Evolutionary conservation across 2,329 filamentous ascomycete genomes (phyloP).

Genomic region (Neofusicoccum parvum): DNA sequence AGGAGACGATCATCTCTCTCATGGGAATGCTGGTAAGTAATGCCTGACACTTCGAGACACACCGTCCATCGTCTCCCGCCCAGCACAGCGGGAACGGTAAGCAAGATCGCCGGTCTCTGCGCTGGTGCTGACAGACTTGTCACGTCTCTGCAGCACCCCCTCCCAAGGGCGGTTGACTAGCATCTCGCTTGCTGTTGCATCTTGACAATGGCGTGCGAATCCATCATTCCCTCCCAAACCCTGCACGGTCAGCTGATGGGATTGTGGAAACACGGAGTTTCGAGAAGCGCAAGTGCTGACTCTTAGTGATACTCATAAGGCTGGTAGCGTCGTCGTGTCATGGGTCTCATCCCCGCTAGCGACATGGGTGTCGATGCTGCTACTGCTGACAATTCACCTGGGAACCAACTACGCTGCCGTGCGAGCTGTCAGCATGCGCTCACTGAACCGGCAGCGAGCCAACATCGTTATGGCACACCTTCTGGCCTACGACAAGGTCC

Average conservation of each 20-base stretch:
- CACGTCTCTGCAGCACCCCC: neutral
- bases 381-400: slow-evolving; percentile 75
- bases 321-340: slow-evolving; percentile 79
- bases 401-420: slow-evolving; percentile 87
- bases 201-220: neutral
- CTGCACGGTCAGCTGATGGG: slow-evolving; percentile 13
- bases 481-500: slow-evolving; percentile 47
- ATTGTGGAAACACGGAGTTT: slow-evolving; percentile 9
- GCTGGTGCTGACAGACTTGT: neutral
- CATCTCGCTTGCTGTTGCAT: slow-evolving; percentile 8
- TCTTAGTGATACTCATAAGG: slow-evolving; percentile 38
- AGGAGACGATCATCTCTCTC: slow-evolving; percentile 90
- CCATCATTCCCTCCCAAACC: neutral
- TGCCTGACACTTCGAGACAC: neutral
- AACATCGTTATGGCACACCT: slow-evolving; percentile 72
- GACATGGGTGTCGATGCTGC: slow-evolving; percentile 73
- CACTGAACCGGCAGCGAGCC: slow-evolving; percentile 82
- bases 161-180: neutral
- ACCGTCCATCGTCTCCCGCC: neutral
- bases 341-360: slow-evolving; percentile 68
- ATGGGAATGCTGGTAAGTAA: slow-evolving; percentile 73
- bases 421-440: slow-evolving; percentile 77
- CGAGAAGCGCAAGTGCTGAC: slow-evolving; percentile 14
- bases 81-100: neutral
- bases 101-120: neutral